Conservation (phyloP, 2,329 filamentous ascomycete species). For the Trichoderma endophyticum region DNA sequence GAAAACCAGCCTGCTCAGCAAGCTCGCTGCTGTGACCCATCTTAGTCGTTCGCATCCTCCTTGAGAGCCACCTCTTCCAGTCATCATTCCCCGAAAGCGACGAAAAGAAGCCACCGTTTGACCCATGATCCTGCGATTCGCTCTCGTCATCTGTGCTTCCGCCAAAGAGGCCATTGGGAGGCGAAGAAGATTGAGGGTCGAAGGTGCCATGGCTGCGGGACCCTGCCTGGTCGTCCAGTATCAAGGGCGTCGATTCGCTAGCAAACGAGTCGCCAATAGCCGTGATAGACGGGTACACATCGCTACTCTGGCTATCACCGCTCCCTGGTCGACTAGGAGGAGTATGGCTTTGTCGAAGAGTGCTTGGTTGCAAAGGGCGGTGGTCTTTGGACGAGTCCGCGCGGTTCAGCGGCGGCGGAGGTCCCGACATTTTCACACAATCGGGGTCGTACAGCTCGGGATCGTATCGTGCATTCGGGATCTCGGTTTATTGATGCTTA, state of each 20-base stretch:
- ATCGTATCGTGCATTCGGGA: constrained; percentile 9
- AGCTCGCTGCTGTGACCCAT: constrained; percentile 71
- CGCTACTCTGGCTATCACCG: constrained; percentile 20
- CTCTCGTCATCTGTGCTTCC: constrained; percentile 29
- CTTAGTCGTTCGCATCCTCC: constrained; percentile 58
- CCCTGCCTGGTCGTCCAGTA: constrained; percentile 42
- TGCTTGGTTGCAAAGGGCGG: constrained; percentile 43
- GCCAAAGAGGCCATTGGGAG: constrained; percentile 34
- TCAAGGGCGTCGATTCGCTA: constrained; percentile 52
- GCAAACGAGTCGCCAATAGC: constrained; percentile 23
- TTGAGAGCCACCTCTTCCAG: constrained; percentile 50
- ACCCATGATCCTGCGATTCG: constrained; percentile 33
- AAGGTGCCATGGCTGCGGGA: constrained; percentile 72
- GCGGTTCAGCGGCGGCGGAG: constrained; percentile 28
- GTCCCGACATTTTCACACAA: constrained; percentile 23
- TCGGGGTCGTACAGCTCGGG: background rate
- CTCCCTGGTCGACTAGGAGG: constrained; percentile 28
- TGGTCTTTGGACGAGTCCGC: constrained; percentile 35
- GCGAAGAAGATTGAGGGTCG: constrained; percentile 61
- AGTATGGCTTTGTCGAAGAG: constrained; percentile 45
- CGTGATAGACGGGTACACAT: constrained; percentile 14
- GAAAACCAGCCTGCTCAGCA: constrained; percentile 69
- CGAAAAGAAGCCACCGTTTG: constrained; percentile 35
- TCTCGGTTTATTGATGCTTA: background rate
- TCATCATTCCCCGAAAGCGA: constrained; percentile 39